Conservation (phyloP, 768 basidiomycete genomes). For the Leucosporidium scottii region DNA sequence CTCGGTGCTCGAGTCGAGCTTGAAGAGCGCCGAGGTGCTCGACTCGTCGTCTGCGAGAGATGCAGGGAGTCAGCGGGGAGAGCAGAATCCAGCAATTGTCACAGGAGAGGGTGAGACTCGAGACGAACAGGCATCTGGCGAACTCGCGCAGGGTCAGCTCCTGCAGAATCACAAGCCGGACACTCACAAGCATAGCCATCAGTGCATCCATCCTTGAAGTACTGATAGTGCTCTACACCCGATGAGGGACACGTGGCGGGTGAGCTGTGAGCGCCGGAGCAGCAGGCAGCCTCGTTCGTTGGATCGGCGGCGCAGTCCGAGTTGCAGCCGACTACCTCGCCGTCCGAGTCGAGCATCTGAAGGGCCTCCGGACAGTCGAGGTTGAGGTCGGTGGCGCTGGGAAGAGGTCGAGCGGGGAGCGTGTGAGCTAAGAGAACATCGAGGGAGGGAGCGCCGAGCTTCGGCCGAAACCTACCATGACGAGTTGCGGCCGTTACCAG, state of each 20-base stretch:
- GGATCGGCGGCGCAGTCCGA: not conserved
- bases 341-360: not conserved
- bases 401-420: too few species aligned
- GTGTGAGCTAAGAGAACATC: too few species aligned
- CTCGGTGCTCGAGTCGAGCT: not conserved
- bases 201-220: constrained; percentile 1
- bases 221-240: not conserved
- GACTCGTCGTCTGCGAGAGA: not conserved
- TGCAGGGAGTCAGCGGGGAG: too few species aligned
- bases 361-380: not conserved
- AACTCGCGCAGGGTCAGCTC: not conserved
- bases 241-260: not conserved
- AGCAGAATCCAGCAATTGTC: too few species aligned
- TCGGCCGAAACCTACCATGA: too few species aligned
- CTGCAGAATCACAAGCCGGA: not conserved
- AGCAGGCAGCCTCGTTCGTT: not conserved
- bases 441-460: too few species aligned
- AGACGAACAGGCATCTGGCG: not conserved
- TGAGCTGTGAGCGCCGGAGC: not conserved
- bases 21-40: not conserved
- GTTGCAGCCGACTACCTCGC: not conserved
- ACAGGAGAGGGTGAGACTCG: too few species aligned
- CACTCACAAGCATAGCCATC: not conserved
- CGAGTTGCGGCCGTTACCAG: too few species aligned
- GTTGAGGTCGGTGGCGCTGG: not conserved